Evolutionary conservation across 1,139 yeast species (phyloP), one percentile per base, ranked within the genome.

Genomic region (Taiozyma onychis): DNA sequence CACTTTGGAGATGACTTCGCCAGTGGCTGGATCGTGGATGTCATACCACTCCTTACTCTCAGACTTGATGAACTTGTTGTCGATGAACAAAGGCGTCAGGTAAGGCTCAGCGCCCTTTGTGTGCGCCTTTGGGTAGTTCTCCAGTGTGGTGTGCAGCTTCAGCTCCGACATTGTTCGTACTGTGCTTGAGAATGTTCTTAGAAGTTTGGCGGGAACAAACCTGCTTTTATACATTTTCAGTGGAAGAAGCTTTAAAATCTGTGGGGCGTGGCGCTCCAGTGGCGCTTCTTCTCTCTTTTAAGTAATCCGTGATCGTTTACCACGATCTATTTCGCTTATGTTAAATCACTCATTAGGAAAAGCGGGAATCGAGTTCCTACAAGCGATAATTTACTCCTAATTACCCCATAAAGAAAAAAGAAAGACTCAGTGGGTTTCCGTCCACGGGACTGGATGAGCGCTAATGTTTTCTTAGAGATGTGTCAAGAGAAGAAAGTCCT

Each of bases 1-100:
- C 7, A 84, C 90, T 57, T 76, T 74, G 47, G 86, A 74, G 45
- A 85, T 84, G 43, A 84, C 78, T 52, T 71, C 62, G 65, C 83
- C 80, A 48, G 91, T 85, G 48, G 91, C 88, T 2, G 93, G 93
- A 65, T 85, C 93, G 62, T 80, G 85, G 51, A 85, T 73, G 54
- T 84, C 89, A 60, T 76, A 81, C 89, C 89, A 85, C 53, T 75
- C 73, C 37, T 66, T 57, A 13, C 88, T 68, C 35, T 70, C 71
- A 18, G 85, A 78, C 57, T 78, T 74, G 57, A 80, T 67, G 54
- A 80, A 75, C 69, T 81, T 62, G 65, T 84, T 84, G 65, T 84
- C 73, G 56, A 78, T 64, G 63, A 81, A 85, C 14, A 53, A 47
- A 2, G 64, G 61, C 13, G 62, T 60, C 44, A 54, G 18, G 47